Evolutionary conservation across 495 filamentous ascomycete genomes (phyloP).

Genomic region (Hypoxylon intermedium): DNA sequence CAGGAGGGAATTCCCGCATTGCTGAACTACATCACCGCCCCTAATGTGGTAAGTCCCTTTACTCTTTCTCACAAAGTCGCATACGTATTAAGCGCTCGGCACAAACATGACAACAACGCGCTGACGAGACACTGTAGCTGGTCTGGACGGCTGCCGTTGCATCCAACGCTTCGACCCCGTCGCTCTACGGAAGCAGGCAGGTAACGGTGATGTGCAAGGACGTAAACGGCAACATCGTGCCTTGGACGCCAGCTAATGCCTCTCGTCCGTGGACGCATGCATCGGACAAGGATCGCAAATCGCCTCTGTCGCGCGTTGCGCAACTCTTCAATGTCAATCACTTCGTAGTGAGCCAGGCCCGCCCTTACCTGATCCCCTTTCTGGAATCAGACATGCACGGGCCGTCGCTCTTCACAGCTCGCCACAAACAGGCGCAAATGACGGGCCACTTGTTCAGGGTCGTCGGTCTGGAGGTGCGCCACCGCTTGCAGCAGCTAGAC

Average conservation of each 20-base stretch:
- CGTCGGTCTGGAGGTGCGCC: conserved; percentile 76
- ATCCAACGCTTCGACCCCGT: conserved; percentile 79
- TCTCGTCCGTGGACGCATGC: conserved; percentile 74
- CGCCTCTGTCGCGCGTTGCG: conserved; percentile 81
- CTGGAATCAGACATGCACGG: conserved; percentile 81
- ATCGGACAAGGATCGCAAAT: conserved; percentile 75
- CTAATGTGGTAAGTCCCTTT: conserved; percentile 79
- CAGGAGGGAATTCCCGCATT: conserved; percentile 81
- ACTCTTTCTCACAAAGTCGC: neutral
- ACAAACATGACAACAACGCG: neutral
- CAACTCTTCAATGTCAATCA: conserved; percentile 95
- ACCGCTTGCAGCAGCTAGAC: conserved; percentile 83
- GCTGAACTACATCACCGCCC: conserved; percentile 92
- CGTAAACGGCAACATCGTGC: conserved; percentile 74
- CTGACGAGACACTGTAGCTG: conserved; percentile 56
- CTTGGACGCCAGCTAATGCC: conserved; percentile 75
- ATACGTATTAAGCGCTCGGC: neutral
- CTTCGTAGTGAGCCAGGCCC: conserved; percentile 80
- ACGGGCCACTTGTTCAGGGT: conserved; percentile 71
- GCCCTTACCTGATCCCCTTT: conserved; percentile 85
- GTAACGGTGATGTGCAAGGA: conserved; percentile 84
- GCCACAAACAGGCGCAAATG: conserved; percentile 62
- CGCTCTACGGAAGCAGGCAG: conserved; percentile 65
- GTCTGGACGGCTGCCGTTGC: conserved; percentile 94
- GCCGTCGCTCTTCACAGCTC: conserved; percentile 66